Evolutionary conservation across 2,329 filamentous ascomycete genomes (phyloP), one percentile per base, ranked within the genome.

Genomic region (Bimuria novae-zelandiae): DNA sequence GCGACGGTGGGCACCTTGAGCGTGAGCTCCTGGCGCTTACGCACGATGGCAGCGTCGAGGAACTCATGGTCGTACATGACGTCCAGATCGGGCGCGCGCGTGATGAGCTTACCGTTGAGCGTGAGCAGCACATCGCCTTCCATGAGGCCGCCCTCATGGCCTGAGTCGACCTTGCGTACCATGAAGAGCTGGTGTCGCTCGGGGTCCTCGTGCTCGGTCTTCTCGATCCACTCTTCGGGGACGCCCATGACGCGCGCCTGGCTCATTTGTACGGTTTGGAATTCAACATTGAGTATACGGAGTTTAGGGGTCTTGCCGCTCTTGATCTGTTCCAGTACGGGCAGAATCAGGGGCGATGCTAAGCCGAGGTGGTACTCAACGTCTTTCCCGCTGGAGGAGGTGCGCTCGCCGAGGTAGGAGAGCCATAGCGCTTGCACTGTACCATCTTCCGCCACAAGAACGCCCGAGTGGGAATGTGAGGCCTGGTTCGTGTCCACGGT

Each of bases 181-280:
- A 99, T 97, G 79, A 99, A 99, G 32, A 99, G 84, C 76, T 99
- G 94, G 70, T 99, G 94, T 52, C 92, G 89, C 45, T 94, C 88
- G 33, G 90, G 89, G 73, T 99, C 97, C 57, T 91, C 90, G 60
- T 87, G 81, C 48, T 94, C 88, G 2, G 97, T 93, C 74, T 91
- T 89, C 63, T 90, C 83, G 65, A 99, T 96, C 94, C 93, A 97
- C 57, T 95, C 88, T 65, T 97, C 92, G 0, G 90, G 90, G 1
- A 97, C 91, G 8, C 94, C 94, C 92, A 99, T 97, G 61, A 97
- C 91, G 32, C 92, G 89, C 14, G 91, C 93, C 76, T 99, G 94
- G 33, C 89, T 89, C 93, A 99, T 97, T 68, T 96, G 92, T 25
- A 99, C 91, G 10, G 94, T 89, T 53, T 95, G 89, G 68, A 95